phyloP scores from a whole-genome alignment of 148 eudicot species.

The Heliamphora exappendiculata region DNA sequence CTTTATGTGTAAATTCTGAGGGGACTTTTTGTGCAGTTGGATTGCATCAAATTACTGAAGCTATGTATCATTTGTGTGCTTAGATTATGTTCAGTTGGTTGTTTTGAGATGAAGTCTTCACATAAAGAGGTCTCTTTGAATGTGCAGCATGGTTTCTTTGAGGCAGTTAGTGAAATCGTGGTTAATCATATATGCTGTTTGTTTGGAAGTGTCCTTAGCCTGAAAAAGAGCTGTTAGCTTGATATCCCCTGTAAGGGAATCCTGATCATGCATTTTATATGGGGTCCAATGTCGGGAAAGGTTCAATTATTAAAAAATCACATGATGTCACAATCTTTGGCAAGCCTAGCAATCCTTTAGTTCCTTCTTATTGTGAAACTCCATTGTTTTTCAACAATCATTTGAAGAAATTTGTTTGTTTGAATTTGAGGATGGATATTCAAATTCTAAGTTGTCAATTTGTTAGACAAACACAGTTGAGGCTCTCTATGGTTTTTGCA shows the following conservation, averaged over 20 bases:
- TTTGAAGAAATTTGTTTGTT: background rate
- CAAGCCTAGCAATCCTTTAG: too few relatives aligned
- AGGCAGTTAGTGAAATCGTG: conserved; percentile 4
- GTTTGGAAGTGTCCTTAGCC: background rate
- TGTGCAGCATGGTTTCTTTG: background rate
- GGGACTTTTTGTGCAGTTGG: conserved; percentile 10
- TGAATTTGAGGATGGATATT: background rate
- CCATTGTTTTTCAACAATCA: background rate
- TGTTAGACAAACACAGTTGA: background rate
- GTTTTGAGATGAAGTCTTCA: background rate
- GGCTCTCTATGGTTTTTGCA: background rate
- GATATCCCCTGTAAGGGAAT: conserved; percentile 3
- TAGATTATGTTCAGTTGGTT: conserved; percentile 13
- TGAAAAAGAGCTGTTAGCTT: background rate
- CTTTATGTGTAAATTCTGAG: conserved; percentile 10
- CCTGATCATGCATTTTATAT: conserved; percentile 4
- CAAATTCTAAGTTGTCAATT: background rate
- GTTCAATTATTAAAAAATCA: background rate
- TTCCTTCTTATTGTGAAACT: background rate
- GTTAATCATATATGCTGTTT: background rate
- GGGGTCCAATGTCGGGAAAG: background rate
- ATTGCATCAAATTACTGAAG: conserved; percentile 12
- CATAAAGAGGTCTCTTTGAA: conserved; percentile 4
- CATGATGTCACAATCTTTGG: conserved; percentile 3
- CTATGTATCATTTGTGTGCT: conserved; percentile 6